These are phyloP conservation scores for Bothriochloa decipiens DNA, from an alignment of 176 grass and related monocot genomes.

Conservation along the genomic window DNA sequence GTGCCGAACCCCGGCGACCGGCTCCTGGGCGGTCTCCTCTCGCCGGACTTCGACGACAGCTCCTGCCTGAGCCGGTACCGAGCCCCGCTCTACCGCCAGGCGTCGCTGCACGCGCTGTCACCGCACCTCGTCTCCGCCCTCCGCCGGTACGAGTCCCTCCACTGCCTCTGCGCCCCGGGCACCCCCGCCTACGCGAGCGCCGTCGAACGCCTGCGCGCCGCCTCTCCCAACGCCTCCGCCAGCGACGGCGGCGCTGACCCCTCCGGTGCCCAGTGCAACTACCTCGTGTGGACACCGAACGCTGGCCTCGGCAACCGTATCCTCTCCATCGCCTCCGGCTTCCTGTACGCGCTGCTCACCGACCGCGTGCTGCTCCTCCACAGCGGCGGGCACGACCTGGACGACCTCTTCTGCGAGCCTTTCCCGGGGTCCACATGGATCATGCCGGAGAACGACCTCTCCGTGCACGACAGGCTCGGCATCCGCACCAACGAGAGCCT, in stretches of 20 bases:
- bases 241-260: neutral
- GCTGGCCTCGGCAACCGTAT: conserved; percentile 73
- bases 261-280: conserved; percentile 30
- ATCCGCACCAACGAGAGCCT: conserved; percentile 31
- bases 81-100: conserved; percentile 41
- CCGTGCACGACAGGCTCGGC: conserved; percentile 8
- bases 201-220: conserved; percentile 17
- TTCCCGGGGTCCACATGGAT: conserved; percentile 61
- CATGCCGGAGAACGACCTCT: conserved; percentile 44
- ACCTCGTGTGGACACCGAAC: conserved; percentile 55
- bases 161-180: conserved; percentile 54
- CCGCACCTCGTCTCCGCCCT: conserved; percentile 53
- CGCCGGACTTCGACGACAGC: conserved; percentile 50
- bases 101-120: conserved; percentile 42
- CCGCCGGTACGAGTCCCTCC: conserved; percentile 61
- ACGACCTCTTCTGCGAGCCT: conserved; percentile 64
- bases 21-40: conserved; percentile 74
- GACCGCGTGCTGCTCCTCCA: conserved; percentile 58
- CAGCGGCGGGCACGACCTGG: conserved; percentile 9
- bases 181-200: conserved; percentile 48
- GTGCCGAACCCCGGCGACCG: conserved; percentile 39
- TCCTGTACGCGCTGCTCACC: conserved; percentile 64
- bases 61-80: conserved; percentile 78
- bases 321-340: conserved; percentile 46
- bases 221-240: conserved; percentile 21